phyloP scores from a whole-genome alignment of 2,329 filamentous ascomycete genomes.

The Aspergillus transmontanensis region DNA sequence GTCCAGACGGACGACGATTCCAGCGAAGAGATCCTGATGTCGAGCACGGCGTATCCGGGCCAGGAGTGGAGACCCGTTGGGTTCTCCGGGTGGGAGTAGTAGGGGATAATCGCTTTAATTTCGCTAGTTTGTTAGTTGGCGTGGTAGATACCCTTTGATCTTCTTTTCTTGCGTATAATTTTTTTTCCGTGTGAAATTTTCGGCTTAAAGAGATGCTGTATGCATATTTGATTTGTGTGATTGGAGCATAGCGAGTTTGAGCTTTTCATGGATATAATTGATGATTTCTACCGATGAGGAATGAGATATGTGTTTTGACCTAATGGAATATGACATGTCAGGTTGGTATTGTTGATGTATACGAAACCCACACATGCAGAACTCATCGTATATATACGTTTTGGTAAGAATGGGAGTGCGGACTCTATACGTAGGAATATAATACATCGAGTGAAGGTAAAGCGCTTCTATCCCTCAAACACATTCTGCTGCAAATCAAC shows the following conservation, averaged over 20 bases:
- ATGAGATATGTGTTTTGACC: background rate
- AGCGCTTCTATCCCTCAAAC: conserved; percentile 71
- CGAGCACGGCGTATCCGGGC: conserved; percentile 52
- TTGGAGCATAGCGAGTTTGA: background rate
- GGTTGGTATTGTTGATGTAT: background rate
- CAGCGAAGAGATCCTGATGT: conserved; percentile 51
- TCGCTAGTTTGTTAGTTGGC: conserved; percentile 5
- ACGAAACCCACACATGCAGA: background rate
- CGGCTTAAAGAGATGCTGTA: conserved; percentile 2
- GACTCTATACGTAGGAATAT: background rate
- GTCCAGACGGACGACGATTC: conserved; percentile 36
- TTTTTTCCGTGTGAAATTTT: conserved; percentile 1
- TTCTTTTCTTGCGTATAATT: conserved; percentile 3
- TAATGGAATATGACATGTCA: background rate
- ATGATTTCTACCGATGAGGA: background rate
- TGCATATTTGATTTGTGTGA: background rate
- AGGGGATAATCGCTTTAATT: background rate
- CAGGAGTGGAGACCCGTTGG: conserved; percentile 48
- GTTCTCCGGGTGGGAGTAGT: conserved; percentile 20
- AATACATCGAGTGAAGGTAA: background rate
- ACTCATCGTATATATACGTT: background rate
- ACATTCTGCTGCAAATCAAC: conserved; percentile 86
- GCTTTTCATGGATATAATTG: background rate
- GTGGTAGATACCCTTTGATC: conserved; percentile 9
- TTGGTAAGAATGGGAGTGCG: background rate